phyloP scores from a whole-genome alignment of 164 flowering plant genomes.

The Chimonanthus praecox region DNA sequence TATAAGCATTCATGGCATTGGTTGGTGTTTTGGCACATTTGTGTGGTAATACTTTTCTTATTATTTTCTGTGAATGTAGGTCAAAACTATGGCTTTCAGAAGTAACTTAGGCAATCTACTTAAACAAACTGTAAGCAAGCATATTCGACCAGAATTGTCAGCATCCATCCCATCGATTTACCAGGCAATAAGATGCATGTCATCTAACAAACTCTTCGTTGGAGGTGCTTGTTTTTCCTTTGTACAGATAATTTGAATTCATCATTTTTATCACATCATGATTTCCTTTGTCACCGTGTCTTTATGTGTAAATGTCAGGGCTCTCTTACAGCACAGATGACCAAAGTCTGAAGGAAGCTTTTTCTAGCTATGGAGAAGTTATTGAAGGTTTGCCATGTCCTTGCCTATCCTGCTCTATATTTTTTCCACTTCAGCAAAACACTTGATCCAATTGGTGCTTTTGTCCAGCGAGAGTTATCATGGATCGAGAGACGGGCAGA shows the following conservation, averaged over 20 bases:
- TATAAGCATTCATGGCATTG: background rate
- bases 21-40: background rate
- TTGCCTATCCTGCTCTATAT: background rate
- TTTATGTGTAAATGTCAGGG: conserved; percentile 20
- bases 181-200: conserved; percentile 48
- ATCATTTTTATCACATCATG: background rate
- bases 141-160: conserved; percentile 19
- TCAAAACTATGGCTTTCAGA: conserved; percentile 31
- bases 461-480: conserved; percentile 11
- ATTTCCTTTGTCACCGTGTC: background rate
- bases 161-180: conserved; percentile 30
- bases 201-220: conserved; percentile 45
- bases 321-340: conserved; percentile 42
- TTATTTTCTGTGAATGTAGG: background rate
- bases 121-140: conserved; percentile 26
- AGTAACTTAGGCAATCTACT: conserved; percentile 39
- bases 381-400: conserved; percentile 28
- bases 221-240: conserved; percentile 31
- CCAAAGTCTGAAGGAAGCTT: conserved; percentile 32
- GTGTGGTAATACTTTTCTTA: background rate
- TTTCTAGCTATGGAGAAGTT: conserved; percentile 35
- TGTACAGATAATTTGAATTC: background rate
- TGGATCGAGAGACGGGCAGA: conserved; percentile 15
- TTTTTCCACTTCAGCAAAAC: background rate
- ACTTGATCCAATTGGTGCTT: background rate